Percentiles rank a stretch among this genome's conserved stretches.
Evolutionary conservation across 1,284 basidiomycete species (phyloP).

Genomic region (Schizophyllum commune): DNA sequence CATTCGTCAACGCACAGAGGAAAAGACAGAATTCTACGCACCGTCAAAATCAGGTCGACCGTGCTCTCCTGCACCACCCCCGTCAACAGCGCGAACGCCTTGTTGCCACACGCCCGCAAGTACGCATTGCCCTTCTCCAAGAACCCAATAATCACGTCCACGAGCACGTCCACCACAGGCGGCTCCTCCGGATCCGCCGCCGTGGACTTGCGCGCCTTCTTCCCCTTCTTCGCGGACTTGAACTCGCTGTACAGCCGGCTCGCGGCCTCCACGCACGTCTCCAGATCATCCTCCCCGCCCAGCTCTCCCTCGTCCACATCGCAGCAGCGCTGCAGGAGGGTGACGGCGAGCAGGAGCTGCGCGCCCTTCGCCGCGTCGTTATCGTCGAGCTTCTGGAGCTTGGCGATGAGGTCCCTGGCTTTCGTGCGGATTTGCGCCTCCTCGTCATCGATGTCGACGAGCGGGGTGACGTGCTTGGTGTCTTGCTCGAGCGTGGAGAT

Average conservation of each 20-base stretch:
- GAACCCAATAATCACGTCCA: conserved; percentile 85
- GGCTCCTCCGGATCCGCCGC: conserved; percentile 23
- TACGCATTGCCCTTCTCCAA: conserved; percentile 83
- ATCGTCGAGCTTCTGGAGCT: conserved; percentile 39
- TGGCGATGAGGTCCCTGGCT: conserved; percentile 37
- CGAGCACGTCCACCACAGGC: conserved; percentile 75
- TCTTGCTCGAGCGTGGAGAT: conserved; percentile 62
- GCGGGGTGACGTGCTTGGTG: conserved; percentile 56
- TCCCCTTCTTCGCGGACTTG: conserved; percentile 32
- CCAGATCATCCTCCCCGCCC: not conserved
- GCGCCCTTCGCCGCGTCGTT: conserved; percentile 53
- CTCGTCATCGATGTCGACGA: conserved; percentile 54
- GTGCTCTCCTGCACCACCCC: conserved; percentile 66
- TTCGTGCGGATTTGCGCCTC: conserved; percentile 38
- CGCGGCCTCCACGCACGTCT: conserved; percentile 49
- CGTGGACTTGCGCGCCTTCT: conserved; percentile 23
- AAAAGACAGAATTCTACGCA: conserved; percentile 31
- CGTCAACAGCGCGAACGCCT: conserved; percentile 75
- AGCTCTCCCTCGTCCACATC: conserved; percentile 26
- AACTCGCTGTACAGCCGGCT: conserved; percentile 42
- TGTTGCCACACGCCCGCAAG: conserved; percentile 74
- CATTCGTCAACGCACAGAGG: not conserved
- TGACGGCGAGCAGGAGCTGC: conserved; percentile 64
- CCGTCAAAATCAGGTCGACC: conserved; percentile 77
- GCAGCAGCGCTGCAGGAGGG: conserved; percentile 67